A percentile compares a stretch with the other conserved stretches of the same genome.
These are phyloP conservation scores for Aureobasidium lini DNA, from an alignment of 2,329 filamentous ascomycete species.

Conservation along the genomic window DNA sequence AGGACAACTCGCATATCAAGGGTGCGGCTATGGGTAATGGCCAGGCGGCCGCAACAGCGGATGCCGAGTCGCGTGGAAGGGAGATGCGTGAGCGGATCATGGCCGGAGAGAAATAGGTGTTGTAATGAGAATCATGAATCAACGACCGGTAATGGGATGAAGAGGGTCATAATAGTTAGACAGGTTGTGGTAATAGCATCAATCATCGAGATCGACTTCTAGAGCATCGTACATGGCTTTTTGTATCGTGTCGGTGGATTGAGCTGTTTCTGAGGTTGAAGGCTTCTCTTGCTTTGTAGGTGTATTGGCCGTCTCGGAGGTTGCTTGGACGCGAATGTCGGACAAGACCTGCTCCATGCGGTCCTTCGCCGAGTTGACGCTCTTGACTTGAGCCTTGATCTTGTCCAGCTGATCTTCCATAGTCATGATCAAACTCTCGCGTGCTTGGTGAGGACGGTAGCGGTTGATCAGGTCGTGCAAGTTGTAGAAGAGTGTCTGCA, in stretches of 20 bases:
- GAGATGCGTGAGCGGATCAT: conserved; percentile 22
- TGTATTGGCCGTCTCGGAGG: not conserved
- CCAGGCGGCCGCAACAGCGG: conserved; percentile 14
- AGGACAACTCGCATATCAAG: conserved; percentile 23
- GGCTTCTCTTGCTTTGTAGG: not conserved
- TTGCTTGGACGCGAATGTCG: conserved; percentile 3
- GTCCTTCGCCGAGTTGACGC: conserved; percentile 58
- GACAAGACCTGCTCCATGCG: conserved; percentile 58
- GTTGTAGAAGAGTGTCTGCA: conserved; percentile 79
- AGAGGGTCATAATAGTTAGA: not conserved
- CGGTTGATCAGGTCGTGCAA: conserved; percentile 91
- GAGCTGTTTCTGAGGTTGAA: not conserved
- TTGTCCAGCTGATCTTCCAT: conserved; percentile 78
- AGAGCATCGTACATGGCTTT: conserved; percentile 17
- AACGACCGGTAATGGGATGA: not conserved
- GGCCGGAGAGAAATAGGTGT: conserved; percentile 14
- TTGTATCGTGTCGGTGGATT: not conserved
- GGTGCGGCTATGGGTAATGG: conserved; percentile 20
- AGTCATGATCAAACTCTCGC: conserved; percentile 77
- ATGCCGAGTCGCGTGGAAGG: conserved; percentile 16
- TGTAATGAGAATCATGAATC: not conserved
- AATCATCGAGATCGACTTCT: conserved; percentile 13
- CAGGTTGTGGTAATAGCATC: conserved; percentile 2
- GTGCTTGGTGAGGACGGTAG: conserved; percentile 85
- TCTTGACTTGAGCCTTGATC: conserved; percentile 64